These are phyloP conservation scores for Alternaria arborescens DNA, from an alignment of 2,329 filamentous ascomycete species.

Conservation along the genomic window DNA sequence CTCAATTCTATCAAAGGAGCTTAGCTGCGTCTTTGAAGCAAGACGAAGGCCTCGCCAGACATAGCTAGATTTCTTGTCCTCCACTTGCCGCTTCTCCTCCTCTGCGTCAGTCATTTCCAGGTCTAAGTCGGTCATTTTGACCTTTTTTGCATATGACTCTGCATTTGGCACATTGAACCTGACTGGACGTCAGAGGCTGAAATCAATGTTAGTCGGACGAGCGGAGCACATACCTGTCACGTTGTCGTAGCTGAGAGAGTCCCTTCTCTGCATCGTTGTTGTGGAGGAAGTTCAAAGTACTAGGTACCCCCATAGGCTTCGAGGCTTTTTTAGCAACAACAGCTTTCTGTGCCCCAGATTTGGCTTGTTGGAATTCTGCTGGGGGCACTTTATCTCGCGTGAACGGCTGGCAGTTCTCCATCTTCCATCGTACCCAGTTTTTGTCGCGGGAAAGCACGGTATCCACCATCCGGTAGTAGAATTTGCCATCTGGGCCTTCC, in stretches of 20 bases:
- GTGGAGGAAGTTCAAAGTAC: conserved; percentile 70
- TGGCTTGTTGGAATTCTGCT: conserved; percentile 74
- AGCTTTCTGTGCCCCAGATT: conserved; percentile 69
- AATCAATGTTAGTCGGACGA: conserved; percentile 31
- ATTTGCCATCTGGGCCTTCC: conserved; percentile 81
- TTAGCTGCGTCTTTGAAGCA: conserved; percentile 76
- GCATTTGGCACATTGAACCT: conserved; percentile 75
- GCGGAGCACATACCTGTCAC: conserved; percentile 57
- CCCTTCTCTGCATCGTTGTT: conserved; percentile 69
- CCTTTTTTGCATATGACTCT: conserved; percentile 74
- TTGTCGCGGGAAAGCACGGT: conserved; percentile 95
- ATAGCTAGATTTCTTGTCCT: conserved; percentile 83
- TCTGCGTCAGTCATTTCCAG: conserved; percentile 79
- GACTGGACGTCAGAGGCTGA: conserved; percentile 42
- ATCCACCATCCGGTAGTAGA: conserved; percentile 96
- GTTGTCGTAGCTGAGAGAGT: conserved; percentile 74
- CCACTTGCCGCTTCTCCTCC: conserved; percentile 66
- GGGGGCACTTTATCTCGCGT: conserved; percentile 76
- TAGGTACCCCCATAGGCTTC: conserved; percentile 55
- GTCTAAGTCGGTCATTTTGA: conserved; percentile 83
- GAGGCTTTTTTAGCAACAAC: conserved; percentile 74
- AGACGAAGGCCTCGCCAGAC: conserved; percentile 89
- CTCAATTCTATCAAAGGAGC: conserved; percentile 86
- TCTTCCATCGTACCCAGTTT: conserved; percentile 99
- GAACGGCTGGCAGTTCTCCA: conserved; percentile 90